phyloP scores from a whole-genome alignment of 2,329 filamentous ascomycete genomes.

The Myriosclerotinia curreyana region DNA sequence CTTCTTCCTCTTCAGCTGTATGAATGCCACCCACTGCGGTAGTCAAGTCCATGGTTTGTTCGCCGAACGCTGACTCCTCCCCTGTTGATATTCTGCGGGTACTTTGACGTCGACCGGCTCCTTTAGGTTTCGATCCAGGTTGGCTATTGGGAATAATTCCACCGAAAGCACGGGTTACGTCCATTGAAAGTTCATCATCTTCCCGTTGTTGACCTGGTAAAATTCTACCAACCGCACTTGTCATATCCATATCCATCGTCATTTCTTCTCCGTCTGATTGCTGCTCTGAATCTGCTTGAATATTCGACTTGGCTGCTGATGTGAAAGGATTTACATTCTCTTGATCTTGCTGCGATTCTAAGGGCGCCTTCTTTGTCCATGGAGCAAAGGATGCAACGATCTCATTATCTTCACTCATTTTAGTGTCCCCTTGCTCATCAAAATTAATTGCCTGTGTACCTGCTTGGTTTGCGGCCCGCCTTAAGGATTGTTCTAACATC shows the following conservation, averaged over 20 bases:
- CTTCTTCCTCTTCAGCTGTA: conserved; percentile 37
- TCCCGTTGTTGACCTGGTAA: conserved; percentile 35
- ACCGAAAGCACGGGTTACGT: conserved; percentile 81
- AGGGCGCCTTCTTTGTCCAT: conserved; percentile 59
- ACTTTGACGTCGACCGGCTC: conserved; percentile 38
- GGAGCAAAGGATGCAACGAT: conserved; percentile 71
- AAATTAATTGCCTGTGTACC: conserved; percentile 67
- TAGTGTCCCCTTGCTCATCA: conserved; percentile 52
- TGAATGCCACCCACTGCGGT: conserved; percentile 54
- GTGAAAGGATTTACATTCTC: conserved; percentile 51
- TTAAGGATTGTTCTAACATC: conserved; percentile 72
- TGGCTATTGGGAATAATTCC: conserved; percentile 57
- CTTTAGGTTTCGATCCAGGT: conserved; percentile 37
- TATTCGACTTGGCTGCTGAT: conserved; percentile 29
- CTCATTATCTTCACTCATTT: conserved; percentile 57
- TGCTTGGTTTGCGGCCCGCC: conserved; percentile 71
- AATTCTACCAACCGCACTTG: conserved; percentile 55
- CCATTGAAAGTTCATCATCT: conserved; percentile 74
- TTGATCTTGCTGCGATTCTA: conserved; percentile 43
- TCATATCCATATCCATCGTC: conserved; percentile 59
- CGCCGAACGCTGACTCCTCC: conserved; percentile 35
- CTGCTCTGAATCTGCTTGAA: conserved; percentile 30
- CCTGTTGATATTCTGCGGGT: conserved; percentile 41
- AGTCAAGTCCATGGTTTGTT: conserved; percentile 55
- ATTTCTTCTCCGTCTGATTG: conserved; percentile 42